A percentile compares a stretch with the other conserved stretches of the same genome.
These are phyloP conservation scores for Cladosporium halotolerans DNA, from an alignment of 2,329 filamentous ascomycete species.

Conservation along the genomic window DNA sequence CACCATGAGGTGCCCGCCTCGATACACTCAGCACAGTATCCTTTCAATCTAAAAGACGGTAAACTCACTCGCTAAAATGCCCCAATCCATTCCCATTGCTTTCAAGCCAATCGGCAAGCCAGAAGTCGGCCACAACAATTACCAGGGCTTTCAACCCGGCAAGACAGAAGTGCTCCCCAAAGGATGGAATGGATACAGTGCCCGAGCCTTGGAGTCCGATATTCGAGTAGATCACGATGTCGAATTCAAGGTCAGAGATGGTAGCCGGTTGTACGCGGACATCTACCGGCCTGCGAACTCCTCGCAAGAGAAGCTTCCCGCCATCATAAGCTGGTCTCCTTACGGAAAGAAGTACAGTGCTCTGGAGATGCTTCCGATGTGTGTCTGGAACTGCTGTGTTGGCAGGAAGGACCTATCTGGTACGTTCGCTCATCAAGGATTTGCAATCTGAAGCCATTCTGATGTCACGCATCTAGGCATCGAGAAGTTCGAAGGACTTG, in stretches of 20 bases:
- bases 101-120: conserved; percentile 31
- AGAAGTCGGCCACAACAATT: conserved; percentile 36
- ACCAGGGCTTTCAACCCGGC: conserved; percentile 35
- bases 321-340: conserved; percentile 39
- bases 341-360: conserved; percentile 42
- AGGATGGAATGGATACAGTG: conserved; percentile 34
- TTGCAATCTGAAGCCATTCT: not conserved
- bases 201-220: conserved; percentile 26
- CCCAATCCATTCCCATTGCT: conserved; percentile 27
- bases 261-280: conserved; percentile 38
- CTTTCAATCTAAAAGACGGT: no score
- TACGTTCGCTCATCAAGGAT: not conserved
- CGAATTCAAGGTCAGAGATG: conserved; percentile 39
- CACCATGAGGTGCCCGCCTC: no score
- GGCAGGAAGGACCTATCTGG: conserved; percentile 17
- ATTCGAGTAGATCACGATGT: conserved; percentile 44
- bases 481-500: conserved; percentile 41
- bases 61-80: not conserved
- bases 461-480: conserved; percentile 18
- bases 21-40: no score
- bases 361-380: conserved; percentile 35
- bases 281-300: conserved; percentile 38
- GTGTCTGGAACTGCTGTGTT: conserved; percentile 36
- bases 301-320: conserved; percentile 33
- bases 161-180: conserved; percentile 35